A percentile compares a stretch with the other conserved stretches of the same genome.
These are phyloP conservation scores for Coniophora puteana DNA, from an alignment of 1,284 basidiomycete species.

Conservation along the genomic window DNA sequence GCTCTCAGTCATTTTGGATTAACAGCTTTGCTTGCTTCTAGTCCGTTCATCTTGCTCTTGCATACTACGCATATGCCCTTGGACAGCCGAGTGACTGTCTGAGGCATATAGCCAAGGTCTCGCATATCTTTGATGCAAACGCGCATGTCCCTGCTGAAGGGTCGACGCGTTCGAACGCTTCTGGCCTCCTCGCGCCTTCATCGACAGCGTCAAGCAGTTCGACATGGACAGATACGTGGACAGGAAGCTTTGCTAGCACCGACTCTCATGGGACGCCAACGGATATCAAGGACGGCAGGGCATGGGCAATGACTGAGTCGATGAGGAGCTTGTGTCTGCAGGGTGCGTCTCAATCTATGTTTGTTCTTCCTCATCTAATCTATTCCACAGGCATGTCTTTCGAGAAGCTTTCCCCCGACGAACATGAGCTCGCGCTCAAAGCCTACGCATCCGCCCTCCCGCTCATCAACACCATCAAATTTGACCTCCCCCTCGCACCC, in stretches of 20 bases:
- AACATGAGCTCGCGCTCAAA: constrained; percentile 45
- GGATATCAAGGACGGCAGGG: constrained; percentile 59
- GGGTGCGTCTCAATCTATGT: constrained; percentile 36
- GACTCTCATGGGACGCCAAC: constrained; percentile 36
- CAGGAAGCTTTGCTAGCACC: constrained; percentile 42
- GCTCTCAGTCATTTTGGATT: constrained; percentile 8
- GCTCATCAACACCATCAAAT: constrained; percentile 47
- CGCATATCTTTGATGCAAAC: constrained; percentile 47
- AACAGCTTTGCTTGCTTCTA: constrained; percentile 21
- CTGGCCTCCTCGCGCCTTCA: constrained; percentile 33
- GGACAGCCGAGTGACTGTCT: constrained; percentile 64
- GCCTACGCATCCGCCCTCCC: constrained; percentile 53
- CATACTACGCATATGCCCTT: constrained; percentile 76
- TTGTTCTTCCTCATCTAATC: not conserved
- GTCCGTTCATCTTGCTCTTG: constrained; percentile 61
- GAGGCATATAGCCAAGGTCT: constrained; percentile 49
- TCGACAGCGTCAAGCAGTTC: constrained; percentile 37
- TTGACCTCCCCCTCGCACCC: constrained; percentile 42
- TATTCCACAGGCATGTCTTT: constrained; percentile 42
- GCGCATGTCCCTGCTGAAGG: constrained; percentile 44
- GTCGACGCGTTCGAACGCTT: constrained; percentile 38
- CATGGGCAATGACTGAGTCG: constrained; percentile 63
- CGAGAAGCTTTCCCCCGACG: constrained; percentile 45
- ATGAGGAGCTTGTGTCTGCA: constrained; percentile 66
- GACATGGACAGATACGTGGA: constrained; percentile 44